phyloP scores from a whole-genome alignment of 148 eudicot genomes.

The Camellia lanceoleosa region DNA sequence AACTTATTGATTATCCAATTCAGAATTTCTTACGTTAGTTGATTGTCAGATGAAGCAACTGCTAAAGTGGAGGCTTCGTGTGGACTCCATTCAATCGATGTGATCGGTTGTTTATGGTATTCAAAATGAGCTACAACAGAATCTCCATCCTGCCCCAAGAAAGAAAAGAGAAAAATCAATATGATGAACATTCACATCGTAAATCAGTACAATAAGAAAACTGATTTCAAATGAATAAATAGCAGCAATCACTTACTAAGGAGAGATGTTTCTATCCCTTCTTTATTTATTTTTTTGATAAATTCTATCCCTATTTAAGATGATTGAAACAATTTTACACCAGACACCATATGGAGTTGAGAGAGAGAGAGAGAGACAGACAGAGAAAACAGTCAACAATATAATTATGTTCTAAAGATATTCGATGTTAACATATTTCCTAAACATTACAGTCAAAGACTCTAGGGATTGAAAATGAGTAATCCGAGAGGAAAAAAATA shows the following conservation, averaged over 20 bases:
- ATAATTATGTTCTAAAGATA: too few relatives aligned
- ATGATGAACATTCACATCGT: neutral
- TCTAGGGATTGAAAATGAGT: neutral
- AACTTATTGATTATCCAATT: neutral
- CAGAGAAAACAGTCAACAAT: too few relatives aligned
- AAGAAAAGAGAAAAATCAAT: neutral
- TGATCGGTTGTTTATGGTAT: slow-evolving; percentile 89
- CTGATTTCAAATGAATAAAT: neutral
- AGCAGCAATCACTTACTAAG: neutral
- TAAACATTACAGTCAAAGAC: neutral
- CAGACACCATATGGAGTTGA: neutral
- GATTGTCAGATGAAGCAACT: slow-evolving; percentile 88
- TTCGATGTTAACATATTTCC: neutral
- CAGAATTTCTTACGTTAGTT: slow-evolving; percentile 65
- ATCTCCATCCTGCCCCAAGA: slow-evolving; percentile 62
- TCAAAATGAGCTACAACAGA: slow-evolving; percentile 74
- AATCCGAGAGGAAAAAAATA: neutral
- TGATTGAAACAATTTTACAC: neutral
- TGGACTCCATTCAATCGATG: slow-evolving; percentile 98
- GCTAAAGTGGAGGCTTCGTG: slow-evolving; percentile 89
- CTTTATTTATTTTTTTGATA: too few relatives aligned
- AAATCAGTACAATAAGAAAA: neutral
- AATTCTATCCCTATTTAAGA: neutral
- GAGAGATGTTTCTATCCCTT: neutral
- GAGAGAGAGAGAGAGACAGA: too few relatives aligned